Evolutionary conservation across 257 asterid species (phyloP), one percentile per base, ranked within the genome.

Genomic region (Petunia secreta): DNA sequence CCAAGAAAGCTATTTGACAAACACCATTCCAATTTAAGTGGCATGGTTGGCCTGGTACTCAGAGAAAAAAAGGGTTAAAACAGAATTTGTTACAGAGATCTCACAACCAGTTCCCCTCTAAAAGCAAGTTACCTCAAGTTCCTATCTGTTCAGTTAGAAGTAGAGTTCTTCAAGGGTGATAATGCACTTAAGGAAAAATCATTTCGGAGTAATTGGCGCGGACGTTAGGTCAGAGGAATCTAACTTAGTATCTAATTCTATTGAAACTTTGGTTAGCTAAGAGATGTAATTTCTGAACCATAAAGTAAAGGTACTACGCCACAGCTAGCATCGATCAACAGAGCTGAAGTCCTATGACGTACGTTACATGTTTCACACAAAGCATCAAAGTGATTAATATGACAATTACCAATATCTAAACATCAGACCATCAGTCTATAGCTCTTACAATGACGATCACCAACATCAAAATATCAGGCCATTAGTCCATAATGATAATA

Each of bases 231-330:
- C 34, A 64, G 39, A 65, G 38, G 39, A 67, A 14, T 66, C 41
- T 66, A 40, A 40, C 7, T 50, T 10, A 40, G 74, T 15, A 40
- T 14, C 53, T 6, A 40, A 66, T 40, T 66, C 74, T 36, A 41
- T 40, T 65, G 36, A 13, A 65, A 39, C 74, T 2, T 39, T 66
- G 6, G 73, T 34, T 6, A 65, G 52, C 50, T 39, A 65, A 65
- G 36, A 65, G 34, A 65, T 39, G 73, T 39, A 65, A 65, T 65
- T 65, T 65, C 0, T 65, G 73, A 39, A 64, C 66, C 41, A 62
- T 62, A 25, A 25, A 62, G 36, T 40, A 62, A 8, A 62, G 43
- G 36, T 25, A 36, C 10, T 34, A 65, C 13, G 40, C 13, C 6
- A 34, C 34, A 62, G 11, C 50, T 13, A 39, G 6, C 73, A 39